Percentiles rank a stretch among this genome's conserved stretches.
Evolutionary conservation across 768 basidiomycete species (phyloP).

Genomic region (Hygrocybe coccinea): DNA sequence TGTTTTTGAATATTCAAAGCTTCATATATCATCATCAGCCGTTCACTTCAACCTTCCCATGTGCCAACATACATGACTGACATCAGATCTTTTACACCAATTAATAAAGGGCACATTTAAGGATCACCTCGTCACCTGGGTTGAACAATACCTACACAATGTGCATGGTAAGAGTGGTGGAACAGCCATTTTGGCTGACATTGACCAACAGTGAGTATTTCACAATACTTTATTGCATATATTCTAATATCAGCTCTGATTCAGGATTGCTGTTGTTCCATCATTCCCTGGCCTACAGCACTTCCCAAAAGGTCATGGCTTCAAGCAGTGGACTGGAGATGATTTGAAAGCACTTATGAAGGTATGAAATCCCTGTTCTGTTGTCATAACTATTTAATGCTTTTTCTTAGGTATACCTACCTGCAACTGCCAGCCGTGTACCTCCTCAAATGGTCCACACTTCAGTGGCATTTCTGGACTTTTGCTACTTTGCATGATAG

Average conservation of each 20-base stretch:
- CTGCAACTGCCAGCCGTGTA: too few relatives aligned
- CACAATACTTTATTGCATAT: background rate
- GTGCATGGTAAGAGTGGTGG: slow-evolving; percentile 15
- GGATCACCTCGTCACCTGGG: slow-evolving; percentile 36
- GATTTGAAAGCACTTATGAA: slow-evolving; percentile 13
- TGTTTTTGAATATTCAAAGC: background rate
- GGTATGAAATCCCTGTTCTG: background rate
- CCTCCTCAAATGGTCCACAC: too few relatives aligned
- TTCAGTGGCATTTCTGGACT: too few relatives aligned
- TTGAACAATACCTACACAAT: slow-evolving; percentile 21
- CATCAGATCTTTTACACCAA: slow-evolving; percentile 34
- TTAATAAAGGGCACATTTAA: slow-evolving; percentile 36
- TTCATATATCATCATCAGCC: background rate
- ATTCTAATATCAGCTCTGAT: background rate
- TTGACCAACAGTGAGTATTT: slow-evolving; percentile 15
- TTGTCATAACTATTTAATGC: too few relatives aligned
- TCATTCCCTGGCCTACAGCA: slow-evolving; percentile 1
- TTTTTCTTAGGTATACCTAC: too few relatives aligned
- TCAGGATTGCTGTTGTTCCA: background rate
- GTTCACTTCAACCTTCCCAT: slow-evolving; percentile 23
- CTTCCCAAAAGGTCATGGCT: slow-evolving; percentile 9
- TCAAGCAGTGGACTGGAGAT: slow-evolving; percentile 12
- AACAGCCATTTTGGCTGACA: slow-evolving; percentile 25
- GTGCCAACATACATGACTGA: slow-evolving; percentile 32
- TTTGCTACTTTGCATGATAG: too few relatives aligned